Evolutionary conservation across 257 asterid species (phyloP), one percentile per base, ranked within the genome.

Genomic region (Solanum lycopersicoides): DNA sequence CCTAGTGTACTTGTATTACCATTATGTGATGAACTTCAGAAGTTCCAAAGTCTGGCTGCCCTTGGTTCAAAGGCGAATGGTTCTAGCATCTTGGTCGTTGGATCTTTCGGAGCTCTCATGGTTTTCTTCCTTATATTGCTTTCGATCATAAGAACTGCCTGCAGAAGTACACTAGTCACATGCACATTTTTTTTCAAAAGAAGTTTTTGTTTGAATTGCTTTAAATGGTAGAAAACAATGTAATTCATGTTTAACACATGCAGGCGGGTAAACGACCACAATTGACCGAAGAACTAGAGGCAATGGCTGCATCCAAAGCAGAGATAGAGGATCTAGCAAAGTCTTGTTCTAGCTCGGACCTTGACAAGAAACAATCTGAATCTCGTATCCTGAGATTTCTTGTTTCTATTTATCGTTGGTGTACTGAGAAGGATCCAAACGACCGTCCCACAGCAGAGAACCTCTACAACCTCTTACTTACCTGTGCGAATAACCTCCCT

Each of bases 391-490:
- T 94, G 37, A 79, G 90, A 68, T 91, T 92, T 77, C 96, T 93
- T 2, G 90, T 91, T 59, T 88, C 90, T 71, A 83, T 94, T 35
- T 95, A 90, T 88, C 89, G 50, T 65, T 90, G 87, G 90, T 95
- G 98, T 87, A 95, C 98, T 1, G 91, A 92, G 87, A 91, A 94
- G 89, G 90, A 93, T 89, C 95, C 97, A 34, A 77, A 65, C 6
- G 92, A 93, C 89, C 96, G 98, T 28, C 98, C 97, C 89, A 90
- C 95, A 8, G 95, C 98, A 14, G 89, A 89, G 83, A 88, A 88
- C 32, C 92, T 95, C 74, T 89, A 93, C 83, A 82, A 88, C 42
- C 14, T 89, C 86, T 91, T 94, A 89, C 88, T 89, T 84, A 53
- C 89, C 35, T 92, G 84, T 32, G 88, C 90, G 39, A 86, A 91